A percentile compares a stretch with the other conserved stretches of the same genome.
Conservation (phyloP, 495 filamentous ascomycete genomes). For the Tuber melanosporum region DNA sequence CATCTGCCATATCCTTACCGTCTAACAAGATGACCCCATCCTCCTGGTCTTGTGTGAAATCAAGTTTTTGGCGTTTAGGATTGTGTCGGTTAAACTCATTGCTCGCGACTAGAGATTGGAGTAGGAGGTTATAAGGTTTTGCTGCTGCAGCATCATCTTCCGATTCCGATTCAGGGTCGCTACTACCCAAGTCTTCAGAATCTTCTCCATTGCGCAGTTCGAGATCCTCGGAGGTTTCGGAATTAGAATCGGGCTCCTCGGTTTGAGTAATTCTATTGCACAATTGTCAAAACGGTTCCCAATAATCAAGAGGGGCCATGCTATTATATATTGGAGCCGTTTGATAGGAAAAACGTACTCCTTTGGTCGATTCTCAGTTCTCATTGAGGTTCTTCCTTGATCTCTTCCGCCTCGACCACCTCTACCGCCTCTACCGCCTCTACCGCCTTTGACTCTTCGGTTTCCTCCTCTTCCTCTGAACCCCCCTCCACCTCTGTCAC, state of each 20-base stretch:
- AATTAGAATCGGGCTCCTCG: slow-evolving; percentile 24
- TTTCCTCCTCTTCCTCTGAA: slow-evolving; percentile 29
- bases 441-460: slow-evolving; percentile 35
- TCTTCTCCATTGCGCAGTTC: slow-evolving; percentile 10
- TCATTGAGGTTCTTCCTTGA: slow-evolving; percentile 28
- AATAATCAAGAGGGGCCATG: neutral
- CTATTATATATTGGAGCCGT: neutral
- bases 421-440: slow-evolving; percentile 21
- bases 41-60: slow-evolving; percentile 28
- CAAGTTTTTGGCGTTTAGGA: slow-evolving; percentile 43
- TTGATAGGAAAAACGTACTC: slow-evolving; percentile 22
- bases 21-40: slow-evolving; percentile 17
- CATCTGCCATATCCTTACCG: slow-evolving; percentile 31
- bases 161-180: slow-evolving; percentile 32
- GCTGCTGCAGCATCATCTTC: slow-evolving; percentile 27
- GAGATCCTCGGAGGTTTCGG: slow-evolving; percentile 2
- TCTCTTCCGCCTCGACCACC: slow-evolving; percentile 37
- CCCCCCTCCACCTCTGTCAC: slow-evolving; percentile 14
- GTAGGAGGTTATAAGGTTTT: slow-evolving; percentile 45
- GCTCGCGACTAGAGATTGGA: slow-evolving; percentile 42
- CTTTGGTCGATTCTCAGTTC: slow-evolving; percentile 34
- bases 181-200: slow-evolving; percentile 15
- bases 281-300: neutral
- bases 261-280: slow-evolving; percentile 22
- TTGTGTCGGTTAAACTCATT: slow-evolving; percentile 36